Base-by-base conservation (phyloP, 805 yeast species). In the Schwanniomyces pseudopolymorphus region DNA sequence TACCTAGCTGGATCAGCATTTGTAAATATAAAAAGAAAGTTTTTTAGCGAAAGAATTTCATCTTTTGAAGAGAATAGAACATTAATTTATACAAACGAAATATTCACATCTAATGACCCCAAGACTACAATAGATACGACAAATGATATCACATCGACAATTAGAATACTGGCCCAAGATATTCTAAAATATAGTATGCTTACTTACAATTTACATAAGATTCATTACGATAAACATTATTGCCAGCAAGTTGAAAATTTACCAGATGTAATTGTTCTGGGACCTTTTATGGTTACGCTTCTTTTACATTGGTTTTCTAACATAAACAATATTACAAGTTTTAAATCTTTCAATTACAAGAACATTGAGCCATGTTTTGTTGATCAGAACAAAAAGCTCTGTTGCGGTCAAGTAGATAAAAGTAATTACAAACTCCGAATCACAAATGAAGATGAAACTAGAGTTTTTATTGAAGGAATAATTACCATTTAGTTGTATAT, bases 131-230 rank as follows among this genome's bases (percentile, higher is more conserved):
- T 16, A 24, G 33, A 43, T 9, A 9, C 16, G 8, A 20, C 36
- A 17, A 21, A 40, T 25, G 26, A 27, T 6, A 26, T 17, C 24
- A 10, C 38, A 2, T 21, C 26, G 9, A 31, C 31, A 13, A 36
- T 47, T 21, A 28, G 14, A n/a, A 21, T 47, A 17, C 17, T 36
- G 11, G 14, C 16, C 6, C 39, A 40, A 6, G 72, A 80, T 33
- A 70, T 82, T 28, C 75, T 82, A 52, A 69, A 89, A 50, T 87
- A 83, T 66, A 83, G 92, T 39, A 85, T 88, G 10, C 62, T 94
- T 44, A 84, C 94, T 1, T 84, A 83, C 67, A 92, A 92, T 61
- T 75, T 95, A 3, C 99, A 92, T 64, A 76, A 78, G 47, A 88
- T 92, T 33, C 99, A 92, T 66, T 84, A 82, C 62, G 87, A 88